Base-by-base conservation (phyloP, 2,329 filamentous ascomycete genomes). In the Daldinia sp. region DNA sequence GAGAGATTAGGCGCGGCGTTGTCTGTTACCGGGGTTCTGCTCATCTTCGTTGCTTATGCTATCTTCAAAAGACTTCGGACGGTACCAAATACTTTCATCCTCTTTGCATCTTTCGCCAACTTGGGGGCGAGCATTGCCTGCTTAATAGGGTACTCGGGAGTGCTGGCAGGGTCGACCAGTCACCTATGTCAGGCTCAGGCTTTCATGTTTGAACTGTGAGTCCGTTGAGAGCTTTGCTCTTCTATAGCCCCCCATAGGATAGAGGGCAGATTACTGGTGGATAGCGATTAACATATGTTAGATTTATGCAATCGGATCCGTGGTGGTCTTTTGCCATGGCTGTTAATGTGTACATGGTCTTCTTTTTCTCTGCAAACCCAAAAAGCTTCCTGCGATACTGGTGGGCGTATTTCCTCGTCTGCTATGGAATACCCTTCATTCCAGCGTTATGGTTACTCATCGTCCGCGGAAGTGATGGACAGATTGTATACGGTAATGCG, bases 321-420 rank as follows among this genome's bases (percentile, higher is more conserved):
- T 86, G 92, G 81, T 94, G 90, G 92, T 92, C 91, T 0, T 87
- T 94, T 60, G 91, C 91, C 70, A 95, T 96, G 92, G 92, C 92
- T 2, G 84, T 91, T 76, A 96, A 95, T 75, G 92, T 95, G 69
- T 92, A 91, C 74, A 85, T 94, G 58, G 87, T 89, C 65, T 89
- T 89, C 77, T 89, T 88, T 79, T 85, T 85, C 72, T 82, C 85
- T n/a, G 83, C 85, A 54, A 87, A 83, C 53, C 86, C 87, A 0
- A 90, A 90, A 6, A 89, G 91, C 58, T 93, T 94, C 75, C 85
- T 87, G n/a, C 86, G 86, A 53, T 92, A 92, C 77, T 87, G 90
- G 74, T 92, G 90, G 85, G 84, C 89, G 55, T 95, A 95, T 77
- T 85, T 90, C 41, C 58, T 89, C 1, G 80, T 89, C 53, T 93